Evolutionary conservation across 2,329 filamentous ascomycete genomes (phyloP), one percentile per base, ranked within the genome.

Genomic region (Elsinoe perseae): DNA sequence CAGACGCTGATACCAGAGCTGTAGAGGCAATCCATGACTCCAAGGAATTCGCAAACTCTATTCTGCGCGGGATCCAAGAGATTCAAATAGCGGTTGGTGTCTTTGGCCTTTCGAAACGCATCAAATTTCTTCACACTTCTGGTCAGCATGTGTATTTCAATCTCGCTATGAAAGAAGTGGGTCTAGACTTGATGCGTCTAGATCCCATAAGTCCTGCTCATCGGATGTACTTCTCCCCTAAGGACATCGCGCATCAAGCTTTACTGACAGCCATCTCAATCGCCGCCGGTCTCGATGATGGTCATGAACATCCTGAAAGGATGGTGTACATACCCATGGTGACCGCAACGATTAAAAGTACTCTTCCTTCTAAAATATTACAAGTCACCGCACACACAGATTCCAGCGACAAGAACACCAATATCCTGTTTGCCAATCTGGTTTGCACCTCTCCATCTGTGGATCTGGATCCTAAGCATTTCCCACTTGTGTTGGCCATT

Each of bases 281-380:
- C 56, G 92, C 92, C 0, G 79, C 97, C 57, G 93, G 90, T 36
- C 78, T 98, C 32, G 91, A 96, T 65, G 90, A 96, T 68, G 89
- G 89, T n/a, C 82, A 85, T 25, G 87, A 86, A 7, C 87, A 87
- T 64, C 86, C 89, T 0, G 89, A 96, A 68, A 84, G 92, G 55
- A 80, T 98, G 57, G 73, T 95, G 20, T 98, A 98, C 68, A 82
- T 98, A 42, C 93, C 93, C 0, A 97, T 98, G 93, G 88, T 92
- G 18, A 98, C 93, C 1, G 95, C 91, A 2, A 98, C 85, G 0
- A 83, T 97, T 58, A 89, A 92, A 69, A 97, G 93, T 0, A 98
- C 95, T 0, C 74, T 97, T 6, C 92, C 92, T 4, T 95, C 93
- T 10, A 96, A 97, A 71, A 95, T 91, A 0, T 85, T 98, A 9